A percentile compares a stretch with the other conserved stretches of the same genome.
Evolutionary conservation across 306 rosid species (phyloP).

Genomic region (Sindora glabra): DNA sequence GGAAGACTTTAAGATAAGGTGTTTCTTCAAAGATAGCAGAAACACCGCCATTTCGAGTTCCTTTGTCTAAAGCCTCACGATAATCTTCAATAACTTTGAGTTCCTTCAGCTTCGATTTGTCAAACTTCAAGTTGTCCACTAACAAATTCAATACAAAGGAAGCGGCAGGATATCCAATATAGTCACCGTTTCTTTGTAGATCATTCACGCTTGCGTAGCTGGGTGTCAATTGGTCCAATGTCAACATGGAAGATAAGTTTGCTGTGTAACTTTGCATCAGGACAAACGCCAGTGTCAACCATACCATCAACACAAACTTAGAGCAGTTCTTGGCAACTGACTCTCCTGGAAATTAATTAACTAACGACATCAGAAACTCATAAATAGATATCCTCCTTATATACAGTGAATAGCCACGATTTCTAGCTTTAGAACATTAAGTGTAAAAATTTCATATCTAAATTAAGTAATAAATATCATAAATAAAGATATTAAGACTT

Average conservation of each 20-base stretch:
- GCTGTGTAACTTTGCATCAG: constrained; percentile 17
- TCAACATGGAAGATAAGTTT: constrained; percentile 13
- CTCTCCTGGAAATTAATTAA: not conserved
- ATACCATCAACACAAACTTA: constrained; percentile 6
- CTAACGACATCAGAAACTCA: too few species aligned
- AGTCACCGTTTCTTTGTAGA: not conserved
- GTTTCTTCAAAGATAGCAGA: constrained; percentile 20
- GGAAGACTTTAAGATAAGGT: constrained; percentile 18
- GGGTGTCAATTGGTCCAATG: constrained; percentile 1
- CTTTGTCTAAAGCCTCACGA: constrained; percentile 10
- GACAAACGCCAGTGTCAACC: constrained; percentile 2
- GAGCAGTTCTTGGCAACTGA: constrained; percentile 2
- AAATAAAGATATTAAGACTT: too few species aligned
- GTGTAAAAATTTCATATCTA: too few species aligned
- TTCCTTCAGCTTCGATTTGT: not conserved
- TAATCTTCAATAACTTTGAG: not conserved
- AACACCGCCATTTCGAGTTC: constrained; percentile 14
- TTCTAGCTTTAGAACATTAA: too few species aligned
- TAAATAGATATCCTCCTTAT: too few species aligned
- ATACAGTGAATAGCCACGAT: too few species aligned
- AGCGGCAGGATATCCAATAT: not conserved
- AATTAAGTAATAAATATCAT: too few species aligned
- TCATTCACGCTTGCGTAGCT: not conserved
- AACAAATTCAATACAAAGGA: not conserved
- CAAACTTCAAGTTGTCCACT: not conserved